phyloP scores from a whole-genome alignment of 495 filamentous ascomycete genomes.

The Antarctomyces pellizariae region DNA sequence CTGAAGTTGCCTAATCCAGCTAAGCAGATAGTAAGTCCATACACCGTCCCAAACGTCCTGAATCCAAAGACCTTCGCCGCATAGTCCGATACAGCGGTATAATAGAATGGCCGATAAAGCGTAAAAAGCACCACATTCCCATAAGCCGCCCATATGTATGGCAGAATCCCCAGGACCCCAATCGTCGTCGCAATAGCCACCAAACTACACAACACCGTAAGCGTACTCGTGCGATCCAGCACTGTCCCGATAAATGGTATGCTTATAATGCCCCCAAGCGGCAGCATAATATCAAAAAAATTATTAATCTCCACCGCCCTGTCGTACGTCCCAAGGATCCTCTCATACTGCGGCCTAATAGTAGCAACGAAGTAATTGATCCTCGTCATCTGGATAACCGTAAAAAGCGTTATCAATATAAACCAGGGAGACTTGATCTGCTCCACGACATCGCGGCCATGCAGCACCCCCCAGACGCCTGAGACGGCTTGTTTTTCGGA shows the following conservation, averaged over 20 bases:
- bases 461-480: slow-evolving; percentile 79
- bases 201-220: slow-evolving; percentile 49
- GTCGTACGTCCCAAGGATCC: slow-evolving; percentile 35
- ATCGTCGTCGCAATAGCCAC: slow-evolving; percentile 52
- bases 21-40: slow-evolving; percentile 80
- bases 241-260: slow-evolving; percentile 76
- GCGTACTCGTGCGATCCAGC: slow-evolving; percentile 55
- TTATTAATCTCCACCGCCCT: slow-evolving; percentile 49
- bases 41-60: slow-evolving; percentile 83
- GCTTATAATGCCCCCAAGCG: slow-evolving; percentile 59
- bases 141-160: slow-evolving; percentile 40
- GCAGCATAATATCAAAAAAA: slow-evolving; percentile 75
- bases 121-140: slow-evolving; percentile 63
- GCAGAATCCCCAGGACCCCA: slow-evolving; percentile 56
- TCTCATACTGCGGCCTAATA: slow-evolving; percentile 62
- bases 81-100: slow-evolving; percentile 66
- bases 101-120: slow-evolving; percentile 51
- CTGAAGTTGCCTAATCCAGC: slow-evolving; percentile 73
- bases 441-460: slow-evolving; percentile 41
- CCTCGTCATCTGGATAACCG: slow-evolving; percentile 73
- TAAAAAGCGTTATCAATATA: slow-evolving; percentile 65
- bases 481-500: slow-evolving; percentile 34
- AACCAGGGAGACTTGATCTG: slow-evolving; percentile 82
- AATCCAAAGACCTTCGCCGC: slow-evolving; percentile 91
- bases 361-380: slow-evolving; percentile 98